Evolutionary conservation across 805 yeast species (phyloP), one percentile per base, ranked within the genome.

Genomic region (Ascoidea tarda): DNA sequence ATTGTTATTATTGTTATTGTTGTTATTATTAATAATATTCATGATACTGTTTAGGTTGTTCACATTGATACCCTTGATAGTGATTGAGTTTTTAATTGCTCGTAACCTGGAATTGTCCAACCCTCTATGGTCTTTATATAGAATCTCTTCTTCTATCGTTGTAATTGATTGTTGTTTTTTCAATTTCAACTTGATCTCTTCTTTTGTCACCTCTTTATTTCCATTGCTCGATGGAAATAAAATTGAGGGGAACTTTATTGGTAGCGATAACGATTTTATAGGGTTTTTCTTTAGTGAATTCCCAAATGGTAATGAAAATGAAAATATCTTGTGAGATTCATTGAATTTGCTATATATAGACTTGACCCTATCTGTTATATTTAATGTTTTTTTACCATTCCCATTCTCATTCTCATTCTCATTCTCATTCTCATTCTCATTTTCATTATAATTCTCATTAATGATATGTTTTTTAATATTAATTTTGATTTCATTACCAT

Each of bases 81-180:
- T 69, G 4, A 88, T 60, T 1, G 87, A 77, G 54, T 79, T 77
- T 57, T 77, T 78, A 50, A 89, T 75, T 0, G 96, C 96, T 32
- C 82, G 69, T 21, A 82, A 64, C 51, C 93, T 73, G 1, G 82
- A 80, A 59, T 83, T 82, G 54, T 81, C 90, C 42, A 79, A 72
- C 5, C 81, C 80, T 49, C 76, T 77, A 47, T 74, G 69, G 53
- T 76, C 69, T 51, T 69, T 71, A 63, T 77, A 87, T 38, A 77
- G 67, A 10, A 69, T 64, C 1, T 81, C 80, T 58, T 87, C 95
- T 52, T 84, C 87, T 5, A 76, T 46, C 0, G 88, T 82, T 47
- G 76, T 68, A 33, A 82, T 73, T 0, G 83, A 72, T 54, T 78
- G 78, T 53, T 78, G 83, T 45, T 84, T 70, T 50, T 70, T 68